Evolutionary conservation across 371 early-diverging fungal species (phyloP), one percentile per base, ranked within the genome.

Genomic region (Mortierella sp.): DNA sequence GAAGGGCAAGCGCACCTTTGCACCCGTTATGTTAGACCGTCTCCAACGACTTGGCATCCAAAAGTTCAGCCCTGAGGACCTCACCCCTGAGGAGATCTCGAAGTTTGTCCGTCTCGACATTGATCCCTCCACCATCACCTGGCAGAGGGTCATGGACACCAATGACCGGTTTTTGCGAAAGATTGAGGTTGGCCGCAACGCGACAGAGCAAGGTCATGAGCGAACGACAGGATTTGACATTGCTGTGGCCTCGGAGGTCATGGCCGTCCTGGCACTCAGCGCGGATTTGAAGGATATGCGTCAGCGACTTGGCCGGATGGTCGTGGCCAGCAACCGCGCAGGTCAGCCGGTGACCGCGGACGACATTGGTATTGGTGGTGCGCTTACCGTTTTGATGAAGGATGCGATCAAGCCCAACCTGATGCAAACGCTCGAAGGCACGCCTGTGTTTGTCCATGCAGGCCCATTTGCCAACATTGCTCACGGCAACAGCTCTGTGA

Each of bases 391-490:
- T 30, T 84, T 98, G 61, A 95, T 98, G 96, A 96, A 95, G 83
- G 97, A 98, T 72, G 97, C 98, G 34, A 94, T 98, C 80, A 96
- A 93, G 83, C 98, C 98, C 26, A 98, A 94, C 60, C 79, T 98
- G 81, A 97, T 98, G 98, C 98, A 98, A 80, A 97, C 98, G 0
- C 84, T 98, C 19, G 98, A 97, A 80, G 98, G 98, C 24, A 97
- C 97, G 11, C 97, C 98, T 4, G 96, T 97, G n/a, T 92, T 98
- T 82, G 97, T 98, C 9, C 98, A 98, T 67, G 97, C 98, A 21
- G 98, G 98, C 14, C 98, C 98, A 2, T 98, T 98, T 72, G 98
- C 98, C 79, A 98, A 98, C 85, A 97, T 98, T 83, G 98, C 98
- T 4, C 96, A 96, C 65, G 98, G 98, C 31, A 97, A 97, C 84